Percentiles rank a stretch among this genome's conserved stretches.
Conservation (phyloP, 805 yeast genomes). For the Saccharomycopsis lassenensis region DNA sequence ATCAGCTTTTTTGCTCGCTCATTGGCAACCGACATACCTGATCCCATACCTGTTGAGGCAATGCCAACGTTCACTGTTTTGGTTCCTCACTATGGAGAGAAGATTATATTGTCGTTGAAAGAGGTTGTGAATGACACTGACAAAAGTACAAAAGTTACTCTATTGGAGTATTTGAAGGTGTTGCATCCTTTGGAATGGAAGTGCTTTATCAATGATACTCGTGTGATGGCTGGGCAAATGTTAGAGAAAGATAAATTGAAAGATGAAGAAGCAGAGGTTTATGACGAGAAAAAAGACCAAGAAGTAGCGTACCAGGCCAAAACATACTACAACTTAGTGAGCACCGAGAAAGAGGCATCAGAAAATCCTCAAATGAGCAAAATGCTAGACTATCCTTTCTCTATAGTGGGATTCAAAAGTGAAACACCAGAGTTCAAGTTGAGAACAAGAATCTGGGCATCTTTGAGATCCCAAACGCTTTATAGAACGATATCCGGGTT, state of each 20-base stretch:
- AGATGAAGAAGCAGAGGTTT: conserved; percentile 33
- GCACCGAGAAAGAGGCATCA: conserved; percentile 36
- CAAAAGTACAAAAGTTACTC: conserved; percentile 86
- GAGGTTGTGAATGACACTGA: conserved; percentile 96
- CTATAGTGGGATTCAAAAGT: conserved; percentile 93
- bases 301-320: too few relatives aligned
- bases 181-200: conserved; percentile 97
- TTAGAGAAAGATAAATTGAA: conserved; percentile 37
- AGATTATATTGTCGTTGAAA: conserved; percentile 78
- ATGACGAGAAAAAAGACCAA: conserved; percentile 25
- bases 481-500: conserved; percentile 97
- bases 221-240: conserved; percentile 88
- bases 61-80: conserved; percentile 98
- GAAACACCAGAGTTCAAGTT: conserved; percentile 95
- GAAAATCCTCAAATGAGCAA: conserved; percentile 12
- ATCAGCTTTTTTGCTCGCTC: conserved; percentile 98
- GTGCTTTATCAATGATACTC: conserved; percentile 92
- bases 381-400: conserved; percentile 68
- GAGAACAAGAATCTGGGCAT: conserved; percentile 98
- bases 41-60: conserved; percentile 96
- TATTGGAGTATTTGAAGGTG: conserved; percentile 89
- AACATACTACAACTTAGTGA: conserved; percentile 8
- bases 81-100: conserved; percentile 93
- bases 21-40: conserved; percentile 95
- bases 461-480: conserved; percentile 90